phyloP scores from a whole-genome alignment of 2,329 filamentous ascomycete species.

The Calonectria pteridis region DNA sequence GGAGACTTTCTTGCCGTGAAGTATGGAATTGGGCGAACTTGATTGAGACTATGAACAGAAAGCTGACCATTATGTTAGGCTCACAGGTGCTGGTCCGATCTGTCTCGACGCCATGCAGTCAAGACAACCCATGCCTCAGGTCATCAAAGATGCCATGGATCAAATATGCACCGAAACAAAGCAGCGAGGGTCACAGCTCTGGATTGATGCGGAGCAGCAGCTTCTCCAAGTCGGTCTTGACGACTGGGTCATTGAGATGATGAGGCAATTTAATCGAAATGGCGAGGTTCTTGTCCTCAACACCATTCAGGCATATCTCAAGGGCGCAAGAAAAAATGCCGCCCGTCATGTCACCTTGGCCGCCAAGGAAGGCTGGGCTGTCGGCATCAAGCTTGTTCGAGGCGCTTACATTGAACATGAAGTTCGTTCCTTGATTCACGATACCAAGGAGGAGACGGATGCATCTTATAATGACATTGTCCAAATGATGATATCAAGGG shows the following conservation, averaged over 20 bases:
- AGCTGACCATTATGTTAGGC: conserved; percentile 32
- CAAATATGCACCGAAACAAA: conserved; percentile 52
- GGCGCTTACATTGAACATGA: conserved; percentile 66
- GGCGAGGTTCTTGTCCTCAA: conserved; percentile 52
- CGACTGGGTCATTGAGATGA: conserved; percentile 44
- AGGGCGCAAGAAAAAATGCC: conserved; percentile 55
- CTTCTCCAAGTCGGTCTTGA: conserved; percentile 54
- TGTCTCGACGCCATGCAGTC: conserved; percentile 50
- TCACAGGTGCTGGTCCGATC: conserved; percentile 54
- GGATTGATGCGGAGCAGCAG: conserved; percentile 58
- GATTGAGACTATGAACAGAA: too few relatives aligned
- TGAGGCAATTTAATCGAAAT: conserved; percentile 52
- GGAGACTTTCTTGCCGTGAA: conserved; percentile 72
- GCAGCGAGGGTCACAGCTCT: conserved; percentile 51
- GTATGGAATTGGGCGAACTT: conserved; percentile 32
- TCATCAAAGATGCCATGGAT: conserved; percentile 53
- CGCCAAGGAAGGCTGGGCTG: conserved; percentile 58
- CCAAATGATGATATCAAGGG: conserved; percentile 55
- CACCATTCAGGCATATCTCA: conserved; percentile 68
- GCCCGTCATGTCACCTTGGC: conserved; percentile 59
- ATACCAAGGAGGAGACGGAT: conserved; percentile 64
- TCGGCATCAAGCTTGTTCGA: conserved; percentile 67
- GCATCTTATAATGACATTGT: conserved; percentile 61
- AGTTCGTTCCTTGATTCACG: conserved; percentile 59
- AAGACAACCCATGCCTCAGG: conserved; percentile 48